Percentiles rank a stretch among this genome's conserved stretches.
phyloP scores from a whole-genome alignment of 2,329 filamentous ascomycete species.

The Juglanconis oblonga region DNA sequence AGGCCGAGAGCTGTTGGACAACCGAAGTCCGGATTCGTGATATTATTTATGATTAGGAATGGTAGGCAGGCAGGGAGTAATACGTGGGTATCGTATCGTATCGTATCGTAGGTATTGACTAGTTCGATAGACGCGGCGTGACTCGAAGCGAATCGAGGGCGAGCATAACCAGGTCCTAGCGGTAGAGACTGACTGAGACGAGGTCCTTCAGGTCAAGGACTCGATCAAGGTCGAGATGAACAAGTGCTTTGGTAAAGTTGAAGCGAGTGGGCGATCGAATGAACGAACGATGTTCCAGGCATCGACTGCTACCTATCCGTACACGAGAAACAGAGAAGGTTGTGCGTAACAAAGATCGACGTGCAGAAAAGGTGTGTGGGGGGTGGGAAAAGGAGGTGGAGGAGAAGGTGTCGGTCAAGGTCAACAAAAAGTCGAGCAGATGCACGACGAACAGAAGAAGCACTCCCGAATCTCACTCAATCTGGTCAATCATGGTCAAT shows the following conservation, averaged over 20 bases:
- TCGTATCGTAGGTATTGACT: not conserved
- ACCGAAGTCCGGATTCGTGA: conserved; percentile 3
- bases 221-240: conserved; percentile 8
- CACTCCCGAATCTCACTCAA: too few species aligned
- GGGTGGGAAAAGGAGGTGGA: not conserved
- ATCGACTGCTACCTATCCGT: conserved; percentile 14
- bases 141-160: not conserved
- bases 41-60: conserved; percentile 12
- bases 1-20: not conserved
- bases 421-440: conserved; percentile 5
- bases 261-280: conserved; percentile 14
- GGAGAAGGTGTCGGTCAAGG: not conserved
- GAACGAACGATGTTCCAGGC: conserved; percentile 10
- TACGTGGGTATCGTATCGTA: conserved; percentile 2
- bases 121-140: not conserved
- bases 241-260: not conserved
- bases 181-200: not conserved
- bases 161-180: not conserved
- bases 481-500: too few species aligned
- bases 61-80: not conserved
- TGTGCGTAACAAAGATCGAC: not conserved
- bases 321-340: conserved; percentile 7
- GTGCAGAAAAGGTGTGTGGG: not conserved
- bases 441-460: not conserved
- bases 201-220: conserved; percentile 1